These are phyloP conservation scores for Umbelopsis isabellina DNA, from an alignment of 192 early-diverging fungal genomes.

Conservation along the genomic window DNA sequence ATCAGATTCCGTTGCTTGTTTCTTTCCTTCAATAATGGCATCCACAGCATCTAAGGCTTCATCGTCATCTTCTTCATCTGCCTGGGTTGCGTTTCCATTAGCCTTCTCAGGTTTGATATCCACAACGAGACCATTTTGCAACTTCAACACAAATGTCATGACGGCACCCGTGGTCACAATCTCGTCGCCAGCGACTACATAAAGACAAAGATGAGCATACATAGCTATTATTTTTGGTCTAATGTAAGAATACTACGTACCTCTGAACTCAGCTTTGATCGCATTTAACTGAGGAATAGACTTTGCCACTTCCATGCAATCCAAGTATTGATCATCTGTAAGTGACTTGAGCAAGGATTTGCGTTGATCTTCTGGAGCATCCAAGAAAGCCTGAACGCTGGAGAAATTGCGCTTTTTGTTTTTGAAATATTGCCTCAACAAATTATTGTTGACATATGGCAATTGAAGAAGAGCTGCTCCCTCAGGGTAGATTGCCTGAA, in stretches of 20 bases:
- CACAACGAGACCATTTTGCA: conserved; percentile 40
- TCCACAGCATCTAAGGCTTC: conserved; percentile 36
- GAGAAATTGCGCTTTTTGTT: conserved; percentile 67
- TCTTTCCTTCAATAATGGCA: conserved; percentile 37
- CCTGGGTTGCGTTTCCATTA: conserved; percentile 39
- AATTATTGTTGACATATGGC: conserved; percentile 73
- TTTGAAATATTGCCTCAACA: conserved; percentile 61
- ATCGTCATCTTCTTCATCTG: conserved; percentile 50
- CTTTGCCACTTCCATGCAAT: conserved; percentile 74
- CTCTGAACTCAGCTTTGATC: conserved; percentile 78
- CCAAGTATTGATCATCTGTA: conserved; percentile 65
- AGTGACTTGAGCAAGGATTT: conserved; percentile 58
- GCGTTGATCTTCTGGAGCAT: conserved; percentile 67
- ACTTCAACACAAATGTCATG: conserved; percentile 69
- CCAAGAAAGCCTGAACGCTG: conserved; percentile 68
- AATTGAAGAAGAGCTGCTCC: conserved; percentile 86
- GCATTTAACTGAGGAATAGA: conserved; percentile 80
- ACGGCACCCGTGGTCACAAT: conserved; percentile 78
- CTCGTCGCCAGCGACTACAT: conserved; percentile 67
- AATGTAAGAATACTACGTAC: conserved; percentile 41
- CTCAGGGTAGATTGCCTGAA: conserved; percentile 83
- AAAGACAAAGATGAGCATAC: not conserved
- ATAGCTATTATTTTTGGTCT: not conserved
- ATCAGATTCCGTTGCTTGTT: conserved; percentile 34
- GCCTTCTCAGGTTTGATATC: conserved; percentile 34